These are phyloP conservation scores for Clonostachys sp. DNA, from an alignment of 2,329 filamentous ascomycete genomes.

Conservation along the genomic window DNA sequence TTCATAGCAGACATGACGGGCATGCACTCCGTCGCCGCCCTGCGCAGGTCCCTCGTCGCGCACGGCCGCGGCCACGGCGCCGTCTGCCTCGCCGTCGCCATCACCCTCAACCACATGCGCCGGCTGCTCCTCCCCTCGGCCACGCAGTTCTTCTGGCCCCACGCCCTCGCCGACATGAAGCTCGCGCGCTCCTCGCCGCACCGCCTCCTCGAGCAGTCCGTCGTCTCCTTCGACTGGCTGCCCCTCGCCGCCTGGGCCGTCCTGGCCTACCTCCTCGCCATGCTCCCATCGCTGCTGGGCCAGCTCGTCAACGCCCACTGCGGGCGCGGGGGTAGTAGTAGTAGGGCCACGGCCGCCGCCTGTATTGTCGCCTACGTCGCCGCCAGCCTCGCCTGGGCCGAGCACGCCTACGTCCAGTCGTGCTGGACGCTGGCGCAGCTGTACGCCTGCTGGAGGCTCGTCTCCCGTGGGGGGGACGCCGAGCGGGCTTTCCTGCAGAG, in stretches of 20 bases:
- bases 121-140: constrained; percentile 21
- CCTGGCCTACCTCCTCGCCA: not conserved
- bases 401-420: constrained; percentile 19
- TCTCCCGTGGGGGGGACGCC: constrained; percentile 4
- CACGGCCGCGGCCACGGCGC: constrained; percentile 14
- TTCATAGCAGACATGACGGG: not conserved
- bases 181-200: constrained; percentile 26
- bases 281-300: not conserved
- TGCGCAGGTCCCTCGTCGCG: constrained; percentile 10
- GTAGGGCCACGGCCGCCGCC: not conserved
- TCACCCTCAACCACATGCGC: constrained; percentile 31
- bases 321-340: not conserved
- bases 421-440: constrained; percentile 17
- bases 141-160: constrained; percentile 17
- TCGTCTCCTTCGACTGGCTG: constrained; percentile 5
- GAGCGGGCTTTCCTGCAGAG: constrained; percentile 4
- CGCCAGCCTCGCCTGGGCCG: constrained; percentile 16
- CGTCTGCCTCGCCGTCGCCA: constrained; percentile 21
- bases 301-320: not conserved
- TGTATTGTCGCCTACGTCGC: constrained; percentile 4
- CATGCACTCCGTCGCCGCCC: too few species aligned
- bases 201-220: constrained; percentile 20
- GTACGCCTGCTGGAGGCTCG: constrained; percentile 13
- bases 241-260: constrained; percentile 6
- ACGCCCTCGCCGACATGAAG: constrained; percentile 26